Conservation (phyloP, 116 monocot species). For the Dioscorea cayenensis region DNA sequence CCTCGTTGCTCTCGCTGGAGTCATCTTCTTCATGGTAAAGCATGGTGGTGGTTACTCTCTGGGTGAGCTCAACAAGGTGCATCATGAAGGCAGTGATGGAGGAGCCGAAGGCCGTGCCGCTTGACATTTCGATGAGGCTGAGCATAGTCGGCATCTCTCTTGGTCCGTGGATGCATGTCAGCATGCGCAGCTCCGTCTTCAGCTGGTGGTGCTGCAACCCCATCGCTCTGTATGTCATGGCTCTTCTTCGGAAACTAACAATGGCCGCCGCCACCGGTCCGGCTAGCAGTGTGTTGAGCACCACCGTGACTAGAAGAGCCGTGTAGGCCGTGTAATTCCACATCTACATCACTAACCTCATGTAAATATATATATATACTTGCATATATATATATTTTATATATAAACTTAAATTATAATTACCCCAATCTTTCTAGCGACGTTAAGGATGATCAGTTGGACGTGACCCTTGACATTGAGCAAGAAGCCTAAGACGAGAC, state of each 20-base stretch:
- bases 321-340: constrained; percentile 21
- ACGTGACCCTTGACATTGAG: constrained; percentile 71
- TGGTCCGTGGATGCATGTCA: constrained; percentile 44
- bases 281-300: constrained; percentile 43
- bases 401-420: background rate
- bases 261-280: constrained; percentile 38
- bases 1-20: background rate
- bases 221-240: constrained; percentile 18
- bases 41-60: constrained; percentile 13
- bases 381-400: background rate
- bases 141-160: constrained; percentile 39
- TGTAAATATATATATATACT: too few species aligned
- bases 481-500: constrained; percentile 44
- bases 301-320: constrained; percentile 26
- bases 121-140: constrained; percentile 30
- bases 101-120: constrained; percentile 2
- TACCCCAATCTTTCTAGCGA: constrained; percentile 24
- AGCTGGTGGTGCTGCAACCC: constrained; percentile 22
- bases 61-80: constrained; percentile 45
- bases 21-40: constrained; percentile 44
- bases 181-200: constrained; percentile 39
- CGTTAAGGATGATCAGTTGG: constrained; percentile 34
- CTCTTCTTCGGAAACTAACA: constrained; percentile 18
- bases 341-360: constrained; percentile 17
- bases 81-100: constrained; percentile 31